These are phyloP conservation scores for Noccaea caerulescens DNA, from an alignment of 345 rosid species.

Conservation along the genomic window DNA sequence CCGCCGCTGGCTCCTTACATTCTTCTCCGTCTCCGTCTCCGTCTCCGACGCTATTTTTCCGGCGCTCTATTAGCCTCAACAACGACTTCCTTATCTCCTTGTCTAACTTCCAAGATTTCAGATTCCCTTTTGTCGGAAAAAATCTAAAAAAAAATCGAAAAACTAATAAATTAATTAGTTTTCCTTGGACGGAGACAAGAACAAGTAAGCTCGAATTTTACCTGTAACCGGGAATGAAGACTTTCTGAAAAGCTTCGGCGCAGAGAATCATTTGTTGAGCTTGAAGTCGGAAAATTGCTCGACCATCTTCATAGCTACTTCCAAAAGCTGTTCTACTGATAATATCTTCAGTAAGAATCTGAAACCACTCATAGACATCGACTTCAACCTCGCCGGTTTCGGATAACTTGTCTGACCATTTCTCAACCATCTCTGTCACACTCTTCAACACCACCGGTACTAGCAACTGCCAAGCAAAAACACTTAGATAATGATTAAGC, in stretches of 20 bases:
- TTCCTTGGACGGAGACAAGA: neutral
- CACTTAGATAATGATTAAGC: neutral
- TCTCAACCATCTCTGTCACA: slow-evolving; percentile 56
- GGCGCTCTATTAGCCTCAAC: slow-evolving; percentile 55
- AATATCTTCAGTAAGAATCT: slow-evolving; percentile 71
- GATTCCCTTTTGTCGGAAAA: slow-evolving; percentile 71
- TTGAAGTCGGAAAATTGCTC: slow-evolving; percentile 70
- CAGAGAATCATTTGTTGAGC: slow-evolving; percentile 71
- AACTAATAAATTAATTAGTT: neutral
- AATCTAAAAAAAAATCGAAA: slow-evolving; percentile 46
- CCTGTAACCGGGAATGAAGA: slow-evolving; percentile 81
- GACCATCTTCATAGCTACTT: slow-evolving; percentile 76
- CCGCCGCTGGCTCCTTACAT: slow-evolving; percentile 4
- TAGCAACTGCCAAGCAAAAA: slow-evolving; percentile 40
- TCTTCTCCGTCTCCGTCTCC: slow-evolving; percentile 6
- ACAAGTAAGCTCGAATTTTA: slow-evolving; percentile 9
- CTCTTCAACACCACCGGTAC: slow-evolving; percentile 65
- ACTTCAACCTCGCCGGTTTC: slow-evolving; percentile 53
- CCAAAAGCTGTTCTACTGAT: slow-evolving; percentile 82
- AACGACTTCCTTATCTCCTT: slow-evolving; percentile 65
- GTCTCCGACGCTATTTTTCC: slow-evolving; percentile 41
- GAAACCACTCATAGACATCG: slow-evolving; percentile 69
- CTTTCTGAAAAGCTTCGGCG: slow-evolving; percentile 70
- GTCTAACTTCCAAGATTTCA: slow-evolving; percentile 75
- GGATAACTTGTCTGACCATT: slow-evolving; percentile 51